phyloP scores from a whole-genome alignment of 2,329 filamentous ascomycete genomes.

The Xenoacremonium recifei region DNA sequence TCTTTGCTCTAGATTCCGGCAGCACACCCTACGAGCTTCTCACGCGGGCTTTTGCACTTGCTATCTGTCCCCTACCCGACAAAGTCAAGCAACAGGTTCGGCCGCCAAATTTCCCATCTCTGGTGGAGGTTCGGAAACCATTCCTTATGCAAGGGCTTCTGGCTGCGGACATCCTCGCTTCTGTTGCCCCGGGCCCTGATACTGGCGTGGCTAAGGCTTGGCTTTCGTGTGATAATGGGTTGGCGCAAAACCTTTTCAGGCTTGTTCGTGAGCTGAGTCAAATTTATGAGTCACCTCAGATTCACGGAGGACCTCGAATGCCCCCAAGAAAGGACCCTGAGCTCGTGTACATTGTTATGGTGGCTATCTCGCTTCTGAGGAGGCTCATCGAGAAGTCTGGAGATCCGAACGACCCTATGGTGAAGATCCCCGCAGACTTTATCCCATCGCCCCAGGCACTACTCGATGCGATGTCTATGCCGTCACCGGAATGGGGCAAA shows the following conservation, averaged over 20 bases:
- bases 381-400: constrained; percentile 66
- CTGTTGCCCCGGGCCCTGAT: constrained; percentile 70
- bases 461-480: constrained; percentile 65
- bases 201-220: constrained; percentile 71
- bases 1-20: constrained; percentile 73
- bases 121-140: constrained; percentile 82
- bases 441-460: constrained; percentile 67
- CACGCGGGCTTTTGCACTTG: constrained; percentile 82
- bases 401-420: constrained; percentile 51
- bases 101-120: constrained; percentile 58
- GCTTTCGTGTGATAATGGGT: constrained; percentile 81
- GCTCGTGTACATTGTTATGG: constrained; percentile 62
- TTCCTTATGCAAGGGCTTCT: constrained; percentile 90
- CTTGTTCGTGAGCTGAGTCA: constrained; percentile 71
- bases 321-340: constrained; percentile 46
- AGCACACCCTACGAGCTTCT: constrained; percentile 73
- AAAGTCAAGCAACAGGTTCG: constrained; percentile 50
- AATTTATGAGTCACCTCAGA: constrained; percentile 53
- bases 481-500: constrained; percentile 59
- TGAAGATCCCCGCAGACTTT: constrained; percentile 56
- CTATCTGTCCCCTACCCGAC: constrained; percentile 82
- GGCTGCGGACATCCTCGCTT: constrained; percentile 83
- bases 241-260: constrained; percentile 75
- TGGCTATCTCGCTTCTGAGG: constrained; percentile 67
- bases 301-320: constrained; percentile 32